Evolutionary conservation across 1,284 basidiomycete genomes (phyloP), one percentile per base, ranked within the genome.

Genomic region (Thecaphora frezii): DNA sequence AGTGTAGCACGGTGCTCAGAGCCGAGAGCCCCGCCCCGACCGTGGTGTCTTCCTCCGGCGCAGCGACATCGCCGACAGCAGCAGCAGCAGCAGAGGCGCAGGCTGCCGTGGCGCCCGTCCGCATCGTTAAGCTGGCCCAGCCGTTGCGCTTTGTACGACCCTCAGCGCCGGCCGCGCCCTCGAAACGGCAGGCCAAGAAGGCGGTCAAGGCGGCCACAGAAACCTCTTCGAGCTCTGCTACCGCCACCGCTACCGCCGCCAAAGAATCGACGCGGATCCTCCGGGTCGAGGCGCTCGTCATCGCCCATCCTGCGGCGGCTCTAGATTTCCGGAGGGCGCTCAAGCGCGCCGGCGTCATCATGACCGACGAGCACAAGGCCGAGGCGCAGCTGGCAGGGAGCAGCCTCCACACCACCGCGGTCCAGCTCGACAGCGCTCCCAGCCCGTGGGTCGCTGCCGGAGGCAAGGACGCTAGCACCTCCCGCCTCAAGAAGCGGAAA

Each of bases 271-370:
- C 14, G 7, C 28, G 28, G 8, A 30, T 30, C 28, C 28, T 30
- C 8, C 7, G 28, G 28, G 28, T 14, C 28, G 62, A 60, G 23
- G 63, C 55, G 5, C 40, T 66, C 16, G 38, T 74, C 10, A 50
- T 68, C 36, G 61, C 60, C 16, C 72, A 72, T 21, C 72, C 72
- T 1, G 67, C 72, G 14, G 72, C 55, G 1, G 53, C 54, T 10
- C 24, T 44, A 3, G 55, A 65, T n/a, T n/a, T 72, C 5, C 58
- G 60, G 9, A 48, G 51, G n/a, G 58, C 61, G 1, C 50, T 74
- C 28, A 50, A 56, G 24, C 46, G 57, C 9, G 63, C 56, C 10
- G 45, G 51, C 3, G 43, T 62, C 26, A 30, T 39, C 3, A 46
- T 69, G 51, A 43, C 30, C 10, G 57, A 62, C 28, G 66, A 66